Evolutionary conservation across 2,329 filamentous ascomycete species (phyloP).

Genomic region (Tolypocladium nubicola): DNA sequence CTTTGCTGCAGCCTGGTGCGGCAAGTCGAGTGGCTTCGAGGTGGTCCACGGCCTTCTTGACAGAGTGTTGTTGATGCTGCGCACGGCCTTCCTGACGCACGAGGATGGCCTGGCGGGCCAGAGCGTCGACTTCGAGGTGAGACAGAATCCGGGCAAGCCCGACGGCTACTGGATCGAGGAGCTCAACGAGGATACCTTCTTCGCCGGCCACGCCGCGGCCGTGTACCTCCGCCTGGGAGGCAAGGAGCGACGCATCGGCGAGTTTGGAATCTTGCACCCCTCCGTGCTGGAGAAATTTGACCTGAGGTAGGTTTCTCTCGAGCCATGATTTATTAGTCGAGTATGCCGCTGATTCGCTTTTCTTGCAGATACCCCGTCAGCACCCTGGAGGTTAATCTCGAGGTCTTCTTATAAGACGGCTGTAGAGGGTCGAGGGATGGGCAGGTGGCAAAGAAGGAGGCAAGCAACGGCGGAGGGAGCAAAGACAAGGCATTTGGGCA

Average conservation of each 20-base stretch:
- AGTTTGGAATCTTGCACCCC: conserved; percentile 90
- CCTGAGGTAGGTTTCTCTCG: conserved; percentile 48
- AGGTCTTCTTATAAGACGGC: conserved; percentile 67
- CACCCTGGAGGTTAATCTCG: conserved; percentile 87
- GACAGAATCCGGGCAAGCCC: conserved; percentile 43
- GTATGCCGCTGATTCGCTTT: background rate
- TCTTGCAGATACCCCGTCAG: conserved; percentile 70
- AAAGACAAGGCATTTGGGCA: background rate
- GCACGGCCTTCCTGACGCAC: conserved; percentile 65
- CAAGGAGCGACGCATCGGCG: conserved; percentile 68
- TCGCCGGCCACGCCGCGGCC: conserved; percentile 78
- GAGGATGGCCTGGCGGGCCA: conserved; percentile 55
- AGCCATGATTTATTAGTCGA: background rate
- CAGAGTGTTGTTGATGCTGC: conserved; percentile 85
- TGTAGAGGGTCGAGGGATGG: background rate
- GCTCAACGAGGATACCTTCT: conserved; percentile 83
- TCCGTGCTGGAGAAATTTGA: conserved; percentile 90
- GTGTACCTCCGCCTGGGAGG: conserved; percentile 68
- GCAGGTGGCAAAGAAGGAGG: background rate
- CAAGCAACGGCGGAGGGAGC: background rate
- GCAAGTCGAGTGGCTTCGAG: conserved; percentile 90
- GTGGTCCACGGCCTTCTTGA: conserved; percentile 90
- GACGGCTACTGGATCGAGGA: conserved; percentile 92
- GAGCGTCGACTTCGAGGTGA: conserved; percentile 41
- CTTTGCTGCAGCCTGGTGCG: conserved; percentile 93